These are phyloP conservation scores for Leccinum variabile DNA, from an alignment of 1,284 basidiomycete genomes.

Conservation along the genomic window DNA sequence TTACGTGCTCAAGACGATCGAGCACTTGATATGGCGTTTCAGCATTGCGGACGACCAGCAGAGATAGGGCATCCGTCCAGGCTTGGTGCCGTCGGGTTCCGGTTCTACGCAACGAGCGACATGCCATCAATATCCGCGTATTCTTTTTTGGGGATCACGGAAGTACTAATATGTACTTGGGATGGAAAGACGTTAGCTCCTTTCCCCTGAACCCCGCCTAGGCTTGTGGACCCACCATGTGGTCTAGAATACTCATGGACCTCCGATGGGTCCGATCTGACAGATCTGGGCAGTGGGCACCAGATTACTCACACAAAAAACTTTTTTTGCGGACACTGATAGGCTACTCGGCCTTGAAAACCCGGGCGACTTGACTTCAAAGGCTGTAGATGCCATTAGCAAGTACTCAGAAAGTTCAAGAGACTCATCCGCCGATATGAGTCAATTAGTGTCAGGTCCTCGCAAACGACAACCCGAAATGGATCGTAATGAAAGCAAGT, in stretches of 20 bases:
- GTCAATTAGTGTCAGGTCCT: too few species aligned
- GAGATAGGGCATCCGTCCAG: background rate
- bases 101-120: constrained; percentile 1
- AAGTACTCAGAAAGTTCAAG: background rate
- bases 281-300: background rate
- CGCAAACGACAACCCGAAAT: too few species aligned
- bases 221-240: background rate
- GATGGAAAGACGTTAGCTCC: too few species aligned
- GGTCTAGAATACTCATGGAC: background rate
- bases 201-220: background rate
- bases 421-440: too few species aligned
- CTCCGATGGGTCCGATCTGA: too few species aligned
- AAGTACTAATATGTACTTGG: background rate
- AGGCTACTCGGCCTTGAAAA: background rate
- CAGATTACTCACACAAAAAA: background rate
- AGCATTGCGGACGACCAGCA: constrained; percentile 12
- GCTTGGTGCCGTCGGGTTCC: background rate
- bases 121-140: background rate
- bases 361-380: background rate
- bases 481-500: too few species aligned
- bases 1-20: constrained; percentile 15
- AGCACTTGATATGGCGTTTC: constrained; percentile 15
- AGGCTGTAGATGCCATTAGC: background rate
- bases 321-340: background rate
- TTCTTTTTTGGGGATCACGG: background rate